Evolutionary conservation across 441 rosid species (phyloP).

Genomic region (Croton setiger): DNA sequence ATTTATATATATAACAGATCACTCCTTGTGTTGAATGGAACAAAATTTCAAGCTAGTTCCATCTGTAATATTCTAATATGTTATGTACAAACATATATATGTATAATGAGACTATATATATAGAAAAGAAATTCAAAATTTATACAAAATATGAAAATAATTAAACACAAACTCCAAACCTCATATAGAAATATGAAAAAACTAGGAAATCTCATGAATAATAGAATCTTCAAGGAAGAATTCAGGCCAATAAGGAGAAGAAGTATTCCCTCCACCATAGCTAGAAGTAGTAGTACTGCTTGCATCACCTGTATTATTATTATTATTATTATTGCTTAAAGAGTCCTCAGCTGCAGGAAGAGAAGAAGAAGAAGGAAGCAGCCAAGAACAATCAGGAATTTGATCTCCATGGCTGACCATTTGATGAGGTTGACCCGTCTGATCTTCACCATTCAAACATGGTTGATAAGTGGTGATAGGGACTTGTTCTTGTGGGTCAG

Average conservation of each 20-base stretch:
- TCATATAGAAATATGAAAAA: not conserved
- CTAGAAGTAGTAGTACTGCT: conserved; percentile 52
- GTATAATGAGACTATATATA: not conserved
- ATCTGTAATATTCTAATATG: not conserved
- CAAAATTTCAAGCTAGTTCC: conserved; percentile 6
- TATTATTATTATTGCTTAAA: conserved; percentile 15
- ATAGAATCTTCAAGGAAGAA: conserved; percentile 54
- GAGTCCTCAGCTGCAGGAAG: conserved; percentile 37
- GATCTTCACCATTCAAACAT: conserved; percentile 46
- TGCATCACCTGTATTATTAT: conserved; percentile 42
- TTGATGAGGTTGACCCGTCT: conserved; percentile 30
- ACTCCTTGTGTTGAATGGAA: conserved; percentile 11
- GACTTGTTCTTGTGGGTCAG: conserved; percentile 58
- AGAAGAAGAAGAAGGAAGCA: conserved; percentile 39
- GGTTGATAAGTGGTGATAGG: conserved; percentile 63
- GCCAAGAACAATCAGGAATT: conserved; percentile 41
- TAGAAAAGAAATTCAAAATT: not conserved
- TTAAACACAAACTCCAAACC: conserved; percentile 9
- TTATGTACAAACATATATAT: not conserved
- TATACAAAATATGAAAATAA: not conserved
- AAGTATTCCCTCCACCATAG: conserved; percentile 47
- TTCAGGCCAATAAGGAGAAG: conserved; percentile 59
- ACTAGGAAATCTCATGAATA: conserved; percentile 48
- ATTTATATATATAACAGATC: not conserved
- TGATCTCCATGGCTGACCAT: conserved; percentile 34